A percentile compares a stretch with the other conserved stretches of the same genome.
These are phyloP conservation scores for Thuja plicata DNA, from an alignment of 83 land plant genomes.

Conservation along the genomic window DNA sequence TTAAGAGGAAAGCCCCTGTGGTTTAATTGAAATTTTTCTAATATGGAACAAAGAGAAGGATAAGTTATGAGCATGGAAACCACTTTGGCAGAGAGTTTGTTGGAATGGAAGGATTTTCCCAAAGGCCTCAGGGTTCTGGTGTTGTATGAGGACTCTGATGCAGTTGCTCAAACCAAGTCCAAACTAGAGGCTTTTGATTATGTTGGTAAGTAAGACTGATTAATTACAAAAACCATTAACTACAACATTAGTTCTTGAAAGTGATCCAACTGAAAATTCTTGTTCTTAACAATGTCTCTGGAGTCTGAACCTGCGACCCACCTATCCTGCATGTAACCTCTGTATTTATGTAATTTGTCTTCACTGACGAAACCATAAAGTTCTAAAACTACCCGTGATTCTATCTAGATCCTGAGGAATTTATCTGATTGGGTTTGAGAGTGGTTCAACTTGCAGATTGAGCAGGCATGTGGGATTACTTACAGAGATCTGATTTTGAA, in stretches of 20 bases:
- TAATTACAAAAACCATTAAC: background rate
- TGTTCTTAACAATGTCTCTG: background rate
- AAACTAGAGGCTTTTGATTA: slow-evolving; percentile 63
- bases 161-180: slow-evolving; percentile 38
- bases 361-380: background rate
- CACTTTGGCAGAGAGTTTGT: background rate
- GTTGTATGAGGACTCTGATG: slow-evolving; percentile 39
- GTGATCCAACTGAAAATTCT: background rate
- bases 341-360: background rate
- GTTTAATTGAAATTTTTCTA: background rate
- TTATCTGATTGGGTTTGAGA: background rate
- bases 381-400: background rate
- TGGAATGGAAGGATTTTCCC: slow-evolving; percentile 62
- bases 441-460: background rate
- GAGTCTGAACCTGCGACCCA: background rate
- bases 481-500: slow-evolving; percentile 8
- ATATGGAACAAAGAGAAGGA: background rate
- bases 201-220: slow-evolving; percentile 32
- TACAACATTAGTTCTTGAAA: background rate
- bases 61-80: background rate
- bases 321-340: background rate
- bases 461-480: background rate
- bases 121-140: slow-evolving; percentile 68
- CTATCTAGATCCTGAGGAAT: background rate
- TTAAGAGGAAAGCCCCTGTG: background rate